phyloP scores from a whole-genome alignment of 768 basidiomycete species.

The Trichaptum fuscoviolaceum region DNA sequence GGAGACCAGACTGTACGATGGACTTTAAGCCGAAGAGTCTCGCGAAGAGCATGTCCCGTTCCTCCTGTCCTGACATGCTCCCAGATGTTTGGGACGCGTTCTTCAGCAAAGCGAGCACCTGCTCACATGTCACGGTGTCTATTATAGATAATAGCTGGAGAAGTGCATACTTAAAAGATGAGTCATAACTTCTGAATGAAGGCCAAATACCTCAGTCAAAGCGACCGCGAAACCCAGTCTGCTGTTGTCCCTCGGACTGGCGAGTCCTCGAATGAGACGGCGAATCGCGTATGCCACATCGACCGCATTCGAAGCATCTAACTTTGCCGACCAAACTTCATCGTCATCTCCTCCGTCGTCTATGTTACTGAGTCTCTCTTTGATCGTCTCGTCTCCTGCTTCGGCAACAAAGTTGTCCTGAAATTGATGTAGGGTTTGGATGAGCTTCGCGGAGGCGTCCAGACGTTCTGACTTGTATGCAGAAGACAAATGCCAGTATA shows the following conservation, averaged over 20 bases:
- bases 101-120: conserved; percentile 70
- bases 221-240: conserved; percentile 94
- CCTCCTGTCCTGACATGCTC: conserved; percentile 85
- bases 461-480: conserved; percentile 73
- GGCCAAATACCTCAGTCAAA: conserved; percentile 73
- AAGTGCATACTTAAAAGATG: background rate
- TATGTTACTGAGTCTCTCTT: conserved; percentile 25
- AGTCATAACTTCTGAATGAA: background rate
- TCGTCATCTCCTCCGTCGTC: conserved; percentile 38
- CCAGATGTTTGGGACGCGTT: conserved; percentile 66
- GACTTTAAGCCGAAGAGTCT: conserved; percentile 86
- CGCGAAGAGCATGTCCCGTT: conserved; percentile 89
- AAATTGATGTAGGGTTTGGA: conserved; percentile 78
- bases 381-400: conserved; percentile 30
- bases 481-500: conserved; percentile 93
- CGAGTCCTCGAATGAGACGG: conserved; percentile 80
- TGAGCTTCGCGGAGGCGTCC: conserved; percentile 80
- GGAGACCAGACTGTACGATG: conserved; percentile 78
- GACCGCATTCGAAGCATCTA: conserved; percentile 67
- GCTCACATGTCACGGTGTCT: conserved; percentile 68
- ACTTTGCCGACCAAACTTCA: conserved; percentile 31
- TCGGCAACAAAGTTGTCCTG: conserved; percentile 60
- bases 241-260: conserved; percentile 90
- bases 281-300: conserved; percentile 93
- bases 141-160: conserved; percentile 72